Conservation (phyloP, 257 asterid genomes). For the Capsicum baccatum region DNA sequence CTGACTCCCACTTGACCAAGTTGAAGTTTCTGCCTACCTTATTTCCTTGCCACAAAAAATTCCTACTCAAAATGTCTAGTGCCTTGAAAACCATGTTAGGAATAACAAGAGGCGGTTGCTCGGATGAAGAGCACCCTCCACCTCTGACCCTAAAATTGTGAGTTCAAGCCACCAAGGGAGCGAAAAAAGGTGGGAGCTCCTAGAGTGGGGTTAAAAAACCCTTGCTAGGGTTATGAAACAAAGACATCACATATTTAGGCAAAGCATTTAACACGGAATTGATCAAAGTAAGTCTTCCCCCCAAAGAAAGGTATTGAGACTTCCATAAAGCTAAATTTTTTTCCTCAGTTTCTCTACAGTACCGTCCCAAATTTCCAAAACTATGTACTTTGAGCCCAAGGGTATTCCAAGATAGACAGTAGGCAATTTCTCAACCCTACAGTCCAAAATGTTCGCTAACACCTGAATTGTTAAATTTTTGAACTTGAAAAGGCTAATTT, state of each 20-base stretch:
- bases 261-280: background rate
- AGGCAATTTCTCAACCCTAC: background rate
- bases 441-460: background rate
- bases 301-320: background rate
- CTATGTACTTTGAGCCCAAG: background rate
- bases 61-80: background rate
- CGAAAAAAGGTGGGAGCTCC: no score
- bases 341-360: background rate
- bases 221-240: background rate
- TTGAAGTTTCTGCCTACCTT: background rate
- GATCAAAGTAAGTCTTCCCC: background rate
- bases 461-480: background rate
- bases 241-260: background rate
- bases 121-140: no score
- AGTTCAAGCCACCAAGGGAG: no score
- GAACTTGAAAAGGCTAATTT: background rate
- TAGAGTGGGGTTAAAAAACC: no score
- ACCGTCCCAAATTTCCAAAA: background rate
- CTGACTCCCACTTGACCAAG: conserved; percentile 1
- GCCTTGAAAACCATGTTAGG: background rate
- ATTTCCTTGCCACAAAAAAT: background rate
- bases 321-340: background rate
- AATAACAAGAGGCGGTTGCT: no score
- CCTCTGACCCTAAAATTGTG: no score
- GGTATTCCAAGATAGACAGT: background rate